These are phyloP conservation scores for Collybiopsis confluens DNA, from an alignment of 768 basidiomycete species.

Conservation along the genomic window DNA sequence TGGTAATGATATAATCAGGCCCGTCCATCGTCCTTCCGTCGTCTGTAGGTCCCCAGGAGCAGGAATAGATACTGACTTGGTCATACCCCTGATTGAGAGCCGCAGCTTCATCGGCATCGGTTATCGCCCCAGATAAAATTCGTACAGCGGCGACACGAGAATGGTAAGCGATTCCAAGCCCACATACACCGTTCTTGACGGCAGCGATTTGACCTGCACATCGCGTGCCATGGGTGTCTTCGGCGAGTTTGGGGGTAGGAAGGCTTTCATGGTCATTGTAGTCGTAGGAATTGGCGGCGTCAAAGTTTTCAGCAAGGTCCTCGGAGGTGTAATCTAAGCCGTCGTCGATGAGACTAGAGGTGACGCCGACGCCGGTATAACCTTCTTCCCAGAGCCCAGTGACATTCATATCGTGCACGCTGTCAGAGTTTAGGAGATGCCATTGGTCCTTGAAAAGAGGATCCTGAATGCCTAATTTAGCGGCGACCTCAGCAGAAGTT, in stretches of 20 bases:
- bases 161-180: constrained; percentile 88
- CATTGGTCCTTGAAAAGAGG: constrained; percentile 88
- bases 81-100: constrained; percentile 93
- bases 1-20: constrained; percentile 85
- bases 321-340: constrained; percentile 87
- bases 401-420: constrained; percentile 91
- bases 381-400: constrained; percentile 89
- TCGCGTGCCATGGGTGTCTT: constrained; percentile 96
- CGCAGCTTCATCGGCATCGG: constrained; percentile 93
- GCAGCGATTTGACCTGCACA: constrained; percentile 98
- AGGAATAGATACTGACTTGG: constrained; percentile 89
- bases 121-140: constrained; percentile 91
- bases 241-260: constrained; percentile 81
- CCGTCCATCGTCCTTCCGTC: constrained; percentile 94
- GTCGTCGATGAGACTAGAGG: constrained; percentile 90
- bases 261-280: constrained; percentile 91
- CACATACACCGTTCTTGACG: constrained; percentile 88
- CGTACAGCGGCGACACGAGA: constrained; percentile 92
- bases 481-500: constrained; percentile 45
- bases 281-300: constrained; percentile 84
- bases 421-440: constrained; percentile 90
- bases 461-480: constrained; percentile 67
- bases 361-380: constrained; percentile 81
- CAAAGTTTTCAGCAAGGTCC: constrained; percentile 89
- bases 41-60: constrained; percentile 98